A percentile compares a stretch with the other conserved stretches of the same genome.
Conservation (phyloP, 768 basidiomycete genomes). For the Artomyces pyxidatus region DNA sequence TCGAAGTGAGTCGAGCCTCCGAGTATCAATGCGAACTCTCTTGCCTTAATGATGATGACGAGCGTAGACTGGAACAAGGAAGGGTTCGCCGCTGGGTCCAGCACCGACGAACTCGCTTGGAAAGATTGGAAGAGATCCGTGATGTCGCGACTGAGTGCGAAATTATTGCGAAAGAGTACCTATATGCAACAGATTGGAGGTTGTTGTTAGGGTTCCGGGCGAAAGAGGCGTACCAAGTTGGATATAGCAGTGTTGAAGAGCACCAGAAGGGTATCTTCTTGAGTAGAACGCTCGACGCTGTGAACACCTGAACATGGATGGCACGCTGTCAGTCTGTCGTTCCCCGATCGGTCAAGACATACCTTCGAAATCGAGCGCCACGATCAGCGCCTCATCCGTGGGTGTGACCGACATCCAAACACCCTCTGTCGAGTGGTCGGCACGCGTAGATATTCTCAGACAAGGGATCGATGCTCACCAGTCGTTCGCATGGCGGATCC, state of each 20-base stretch:
- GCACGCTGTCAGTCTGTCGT: not conserved
- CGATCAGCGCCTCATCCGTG: conserved; percentile 42
- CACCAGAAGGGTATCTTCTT: conserved; percentile 57
- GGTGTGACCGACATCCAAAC: conserved; percentile 65
- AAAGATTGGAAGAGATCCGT: conserved; percentile 55
- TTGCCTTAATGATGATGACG: conserved; percentile 56
- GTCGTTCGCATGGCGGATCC: conserved; percentile 62
- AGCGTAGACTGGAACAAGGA: conserved; percentile 50
- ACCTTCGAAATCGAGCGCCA: conserved; percentile 63
- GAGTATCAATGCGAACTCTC: not conserved
- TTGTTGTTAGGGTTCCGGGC: not conserved
- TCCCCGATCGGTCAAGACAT: not conserved
- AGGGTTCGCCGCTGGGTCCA: conserved; percentile 52
- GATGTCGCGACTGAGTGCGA: conserved; percentile 52
- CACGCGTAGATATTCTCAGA: not conserved
- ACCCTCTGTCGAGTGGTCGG: conserved; percentile 32
- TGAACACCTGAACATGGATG: conserved; percentile 37
- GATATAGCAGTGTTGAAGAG: conserved; percentile 61
- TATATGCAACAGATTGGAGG: conserved; percentile 15
- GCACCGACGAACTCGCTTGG: conserved; percentile 47
- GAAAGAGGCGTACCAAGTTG: conserved; percentile 37
- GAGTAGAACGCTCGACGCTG: conserved; percentile 53
- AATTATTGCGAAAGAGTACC: conserved; percentile 62
- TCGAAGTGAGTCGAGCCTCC: not conserved
- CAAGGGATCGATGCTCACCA: conserved; percentile 18